A percentile compares a stretch with the other conserved stretches of the same genome.
Evolutionary conservation across 2,329 filamentous ascomycete genomes (phyloP).

Genomic region (Fusarium haematococcum): DNA sequence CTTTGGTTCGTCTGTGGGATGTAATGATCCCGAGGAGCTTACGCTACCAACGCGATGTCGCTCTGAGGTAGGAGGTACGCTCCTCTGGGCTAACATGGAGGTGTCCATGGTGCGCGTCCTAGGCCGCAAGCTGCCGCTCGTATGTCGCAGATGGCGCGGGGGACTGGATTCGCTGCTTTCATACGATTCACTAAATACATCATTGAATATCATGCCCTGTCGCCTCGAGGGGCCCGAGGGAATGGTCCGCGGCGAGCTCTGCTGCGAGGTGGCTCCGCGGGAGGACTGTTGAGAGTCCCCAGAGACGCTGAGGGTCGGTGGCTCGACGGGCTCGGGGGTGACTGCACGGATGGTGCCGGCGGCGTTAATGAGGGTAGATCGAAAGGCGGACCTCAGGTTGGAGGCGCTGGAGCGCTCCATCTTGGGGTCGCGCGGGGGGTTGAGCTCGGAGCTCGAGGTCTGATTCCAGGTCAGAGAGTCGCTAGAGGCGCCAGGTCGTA

Average conservation of each 20-base stretch:
- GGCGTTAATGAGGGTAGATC: slow-evolving; percentile 43
- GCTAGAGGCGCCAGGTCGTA: slow-evolving; percentile 51
- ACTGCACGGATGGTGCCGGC: slow-evolving; percentile 69
- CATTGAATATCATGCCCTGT: slow-evolving; percentile 72
- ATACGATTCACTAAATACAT: slow-evolving; percentile 63
- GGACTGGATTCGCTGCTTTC: slow-evolving; percentile 58
- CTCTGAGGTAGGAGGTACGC: slow-evolving; percentile 54
- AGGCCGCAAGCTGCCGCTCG: slow-evolving; percentile 57
- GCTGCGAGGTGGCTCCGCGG: slow-evolving; percentile 45
- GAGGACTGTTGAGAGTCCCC: slow-evolving; percentile 40
- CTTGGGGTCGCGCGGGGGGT: slow-evolving; percentile 44
- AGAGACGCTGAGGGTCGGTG: slow-evolving; percentile 39
- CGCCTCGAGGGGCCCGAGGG: slow-evolving; percentile 57
- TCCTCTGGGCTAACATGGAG: slow-evolving; percentile 61
- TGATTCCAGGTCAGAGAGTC: slow-evolving; percentile 50
- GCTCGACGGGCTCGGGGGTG: slow-evolving; percentile 69
- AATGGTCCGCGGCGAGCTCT: slow-evolving; percentile 49
- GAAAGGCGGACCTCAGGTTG: slow-evolving; percentile 51
- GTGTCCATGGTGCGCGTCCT: slow-evolving; percentile 71
- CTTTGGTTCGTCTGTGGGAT: slow-evolving; percentile 63
- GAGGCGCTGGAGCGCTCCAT: slow-evolving; percentile 52
- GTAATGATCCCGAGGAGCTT: slow-evolving; percentile 70
- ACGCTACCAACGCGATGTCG: slow-evolving; percentile 78
- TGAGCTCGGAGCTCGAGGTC: slow-evolving; percentile 41
- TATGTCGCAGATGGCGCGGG: slow-evolving; percentile 49